Evolutionary conservation across 306 rosid genomes (phyloP).

Genomic region (Hippophae rhamnoides): DNA sequence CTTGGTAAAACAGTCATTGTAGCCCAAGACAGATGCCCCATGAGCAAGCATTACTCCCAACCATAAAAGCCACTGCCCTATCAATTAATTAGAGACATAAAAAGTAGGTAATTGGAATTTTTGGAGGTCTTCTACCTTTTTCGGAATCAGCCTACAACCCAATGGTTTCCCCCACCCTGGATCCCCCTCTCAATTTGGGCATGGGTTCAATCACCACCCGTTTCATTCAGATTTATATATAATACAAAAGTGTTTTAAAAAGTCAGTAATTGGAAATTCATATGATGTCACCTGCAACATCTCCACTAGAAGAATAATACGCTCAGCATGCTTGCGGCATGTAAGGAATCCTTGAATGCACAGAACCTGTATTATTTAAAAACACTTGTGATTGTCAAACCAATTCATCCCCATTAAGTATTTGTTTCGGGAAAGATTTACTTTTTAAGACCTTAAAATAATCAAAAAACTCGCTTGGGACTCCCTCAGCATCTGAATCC

Average conservation of each 20-base stretch:
- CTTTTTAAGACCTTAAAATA: conserved; percentile 66
- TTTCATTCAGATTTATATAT: no score
- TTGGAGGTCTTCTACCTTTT: no score
- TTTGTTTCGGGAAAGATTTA: not conserved
- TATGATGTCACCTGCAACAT: conserved; percentile 83
- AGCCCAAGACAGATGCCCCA: no score
- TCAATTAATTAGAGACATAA: no score
- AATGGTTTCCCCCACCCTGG: no score
- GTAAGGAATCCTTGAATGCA: conserved; percentile 99
- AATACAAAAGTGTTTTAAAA: no score
- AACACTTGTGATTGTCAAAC: conserved; percentile 12
- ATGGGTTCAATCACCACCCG: no score
- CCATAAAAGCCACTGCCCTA: no score
- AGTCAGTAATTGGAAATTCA: not conserved
- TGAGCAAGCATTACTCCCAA: no score
- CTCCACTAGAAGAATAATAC: conserved; percentile 95
- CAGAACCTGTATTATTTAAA: conserved; percentile 56
- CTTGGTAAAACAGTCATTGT: not conserved
- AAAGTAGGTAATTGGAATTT: no score
- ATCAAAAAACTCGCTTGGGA: conserved; percentile 98
- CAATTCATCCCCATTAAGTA: conserved; percentile 5
- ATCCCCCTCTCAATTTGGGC: no score
- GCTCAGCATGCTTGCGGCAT: conserved; percentile 99
- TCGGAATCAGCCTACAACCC: no score
- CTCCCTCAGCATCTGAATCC: conserved; percentile 99